Conservation (phyloP, 2,329 filamentous ascomycete species). For the Canariomyces notabilis region DNA sequence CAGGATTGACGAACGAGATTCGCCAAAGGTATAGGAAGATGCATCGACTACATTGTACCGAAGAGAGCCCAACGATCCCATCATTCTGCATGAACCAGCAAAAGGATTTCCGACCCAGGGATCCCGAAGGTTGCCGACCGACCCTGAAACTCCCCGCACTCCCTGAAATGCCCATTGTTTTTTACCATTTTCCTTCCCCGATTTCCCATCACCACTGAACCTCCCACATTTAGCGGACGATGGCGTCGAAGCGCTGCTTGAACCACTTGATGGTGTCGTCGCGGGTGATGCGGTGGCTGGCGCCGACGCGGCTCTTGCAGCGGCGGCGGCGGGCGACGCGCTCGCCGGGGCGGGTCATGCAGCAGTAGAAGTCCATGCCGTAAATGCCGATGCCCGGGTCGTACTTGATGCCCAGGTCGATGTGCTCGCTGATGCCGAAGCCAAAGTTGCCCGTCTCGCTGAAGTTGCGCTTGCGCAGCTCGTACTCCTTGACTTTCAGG, state of each 20-base stretch:
- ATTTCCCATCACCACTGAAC: constrained; percentile 21
- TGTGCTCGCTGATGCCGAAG: constrained; percentile 99
- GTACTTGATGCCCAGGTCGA: constrained; percentile 99
- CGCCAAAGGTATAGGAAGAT: constrained; percentile 35
- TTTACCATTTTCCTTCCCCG: constrained; percentile 21
- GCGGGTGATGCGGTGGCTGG: constrained; percentile 89
- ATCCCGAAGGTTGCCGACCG: constrained; percentile 15
- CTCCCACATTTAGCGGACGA: constrained; percentile 79
- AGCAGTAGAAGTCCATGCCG: constrained; percentile 99
- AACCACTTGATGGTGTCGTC: constrained; percentile 97
- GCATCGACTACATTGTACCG: constrained; percentile 36
- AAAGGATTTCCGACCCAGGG: constrained; percentile 13
- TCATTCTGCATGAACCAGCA: constrained; percentile 19
- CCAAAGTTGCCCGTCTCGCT: constrained; percentile 99
- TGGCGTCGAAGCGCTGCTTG: constrained; percentile 87
- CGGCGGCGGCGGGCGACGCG: constrained; percentile 94
- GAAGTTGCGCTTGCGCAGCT: constrained; percentile 99
- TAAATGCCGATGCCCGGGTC: constrained; percentile 97
- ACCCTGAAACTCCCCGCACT: constrained; percentile 20
- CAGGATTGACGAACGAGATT: constrained; percentile 45
- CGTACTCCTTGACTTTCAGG: constrained; percentile 99
- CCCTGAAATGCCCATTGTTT: constrained; percentile 27
- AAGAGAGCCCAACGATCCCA: constrained; percentile 20
- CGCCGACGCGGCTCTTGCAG: constrained; percentile 78
- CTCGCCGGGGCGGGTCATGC: constrained; percentile 99